Percentiles rank a stretch among this genome's conserved stretches.
Conservation (phyloP, 257 asterid genomes). For the Cinchona pubescens region DNA sequence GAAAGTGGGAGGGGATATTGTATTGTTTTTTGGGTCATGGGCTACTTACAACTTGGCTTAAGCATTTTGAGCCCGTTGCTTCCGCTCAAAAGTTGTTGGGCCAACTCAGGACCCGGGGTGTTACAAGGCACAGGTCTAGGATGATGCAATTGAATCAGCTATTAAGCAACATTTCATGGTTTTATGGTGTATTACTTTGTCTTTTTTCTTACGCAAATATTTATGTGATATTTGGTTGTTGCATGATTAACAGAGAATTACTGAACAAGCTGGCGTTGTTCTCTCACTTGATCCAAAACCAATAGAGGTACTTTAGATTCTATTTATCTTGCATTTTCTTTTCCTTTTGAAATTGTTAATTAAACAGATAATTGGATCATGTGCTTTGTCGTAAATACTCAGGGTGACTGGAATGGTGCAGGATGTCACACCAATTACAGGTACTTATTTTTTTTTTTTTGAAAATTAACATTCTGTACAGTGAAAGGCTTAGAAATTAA, state of each 20-base stretch:
- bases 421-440: conserved; percentile 93
- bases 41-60: too few species aligned
- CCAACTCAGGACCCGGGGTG: too few species aligned
- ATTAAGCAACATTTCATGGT: background rate
- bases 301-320: conserved; percentile 50
- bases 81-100: too few species aligned
- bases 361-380: conserved; percentile 12
- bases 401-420: conserved; percentile 99
- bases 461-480: background rate
- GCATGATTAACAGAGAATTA: conserved; percentile 66
- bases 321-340: background rate
- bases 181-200: background rate
- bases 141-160: background rate
- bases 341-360: background rate
- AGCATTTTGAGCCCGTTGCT: too few species aligned
- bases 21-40: too few species aligned
- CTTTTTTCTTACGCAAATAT: background rate
- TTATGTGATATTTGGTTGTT: background rate
- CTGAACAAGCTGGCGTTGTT: conserved; percentile 97
- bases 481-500: background rate
- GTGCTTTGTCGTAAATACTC: conserved; percentile 14
- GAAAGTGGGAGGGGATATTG: too few species aligned
- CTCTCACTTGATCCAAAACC: conserved; percentile 95
- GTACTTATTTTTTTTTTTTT: conserved; percentile 33
- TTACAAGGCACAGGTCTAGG: too few species aligned